Evolutionary conservation across 768 basidiomycete species (phyloP).

Genomic region (Lactarius akahatsu): DNA sequence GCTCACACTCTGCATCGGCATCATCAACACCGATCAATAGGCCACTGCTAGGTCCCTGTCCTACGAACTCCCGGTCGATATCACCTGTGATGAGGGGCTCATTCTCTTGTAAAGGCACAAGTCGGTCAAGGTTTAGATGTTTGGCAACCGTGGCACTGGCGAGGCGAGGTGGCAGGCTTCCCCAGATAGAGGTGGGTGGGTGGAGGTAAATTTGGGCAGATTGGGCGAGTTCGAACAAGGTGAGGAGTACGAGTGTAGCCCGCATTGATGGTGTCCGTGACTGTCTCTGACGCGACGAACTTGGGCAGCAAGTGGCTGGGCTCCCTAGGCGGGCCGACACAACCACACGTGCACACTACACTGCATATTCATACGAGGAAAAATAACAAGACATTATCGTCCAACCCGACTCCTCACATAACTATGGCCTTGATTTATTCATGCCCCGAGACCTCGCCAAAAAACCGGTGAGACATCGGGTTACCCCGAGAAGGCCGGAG

Average conservation of each 20-base stretch:
- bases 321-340: neutral
- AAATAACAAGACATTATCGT: neutral
- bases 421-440: constrained; percentile 14
- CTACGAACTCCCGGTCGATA: constrained; percentile 50
- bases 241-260: constrained; percentile 15
- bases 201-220: constrained; percentile 27
- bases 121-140: constrained; percentile 69
- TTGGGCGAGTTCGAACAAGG: constrained; percentile 16
- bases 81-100: constrained; percentile 33
- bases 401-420: neutral
- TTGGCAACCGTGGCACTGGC: constrained; percentile 62
- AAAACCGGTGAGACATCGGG: neutral
- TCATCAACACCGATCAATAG: constrained; percentile 59
- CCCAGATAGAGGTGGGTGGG: constrained; percentile 3
- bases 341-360: constrained; percentile 5
- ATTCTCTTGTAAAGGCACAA: constrained; percentile 49
- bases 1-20: constrained; percentile 53
- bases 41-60: constrained; percentile 49
- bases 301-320: neutral
- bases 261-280: constrained; percentile 15
- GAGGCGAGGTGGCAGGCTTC: constrained; percentile 5
- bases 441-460: constrained; percentile 3
- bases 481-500: neutral
- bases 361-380: neutral
- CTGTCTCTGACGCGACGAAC: neutral